These are phyloP conservation scores for Candida ipomoeae DNA, from an alignment of 805 yeast genomes.

Conservation along the genomic window DNA sequence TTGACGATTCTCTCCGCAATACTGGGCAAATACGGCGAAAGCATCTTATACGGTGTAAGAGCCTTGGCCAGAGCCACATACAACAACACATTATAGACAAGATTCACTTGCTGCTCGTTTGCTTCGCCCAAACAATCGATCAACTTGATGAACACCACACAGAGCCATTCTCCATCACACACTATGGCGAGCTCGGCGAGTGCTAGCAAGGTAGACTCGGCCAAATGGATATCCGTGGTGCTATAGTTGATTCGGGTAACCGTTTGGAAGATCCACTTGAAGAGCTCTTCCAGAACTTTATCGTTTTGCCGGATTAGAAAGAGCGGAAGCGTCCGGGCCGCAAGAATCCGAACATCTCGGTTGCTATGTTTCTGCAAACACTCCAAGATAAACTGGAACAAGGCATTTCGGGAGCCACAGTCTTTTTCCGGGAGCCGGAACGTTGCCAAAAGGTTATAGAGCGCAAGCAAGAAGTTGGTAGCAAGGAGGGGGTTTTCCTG, in stretches of 20 bases:
- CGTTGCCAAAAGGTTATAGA: constrained; percentile 50
- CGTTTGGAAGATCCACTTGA: constrained; percentile 41
- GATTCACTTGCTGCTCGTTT: constrained; percentile 61
- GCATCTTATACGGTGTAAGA: constrained; percentile 71
- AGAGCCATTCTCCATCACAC: constrained; percentile 63
- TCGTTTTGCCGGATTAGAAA: constrained; percentile 38
- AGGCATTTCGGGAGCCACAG: constrained; percentile 17
- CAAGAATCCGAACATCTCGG: constrained; percentile 53
- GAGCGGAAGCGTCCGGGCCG: constrained; percentile 52
- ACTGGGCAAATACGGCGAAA: constrained; percentile 75
- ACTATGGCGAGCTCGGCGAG: constrained; percentile 65
- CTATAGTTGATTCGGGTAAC: constrained; percentile 35
- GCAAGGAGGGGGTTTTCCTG: constrained; percentile 24
- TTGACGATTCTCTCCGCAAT: constrained; percentile 62
- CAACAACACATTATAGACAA: constrained; percentile 63
- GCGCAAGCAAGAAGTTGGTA: constrained; percentile 42
- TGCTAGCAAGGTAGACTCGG: constrained; percentile 55
- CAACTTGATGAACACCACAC: constrained; percentile 60
- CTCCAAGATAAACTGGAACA: constrained; percentile 40
- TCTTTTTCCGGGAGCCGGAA: constrained; percentile 44
- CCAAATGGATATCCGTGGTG: constrained; percentile 35
- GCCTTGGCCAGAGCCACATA: constrained; percentile 53
- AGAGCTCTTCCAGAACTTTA: constrained; percentile 37
- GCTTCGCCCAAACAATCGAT: constrained; percentile 62
- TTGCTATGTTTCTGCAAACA: constrained; percentile 38